Evolutionary conservation across 495 filamentous ascomycete genomes (phyloP).

Genomic region (Lasiosphaeriaceae sp.): DNA sequence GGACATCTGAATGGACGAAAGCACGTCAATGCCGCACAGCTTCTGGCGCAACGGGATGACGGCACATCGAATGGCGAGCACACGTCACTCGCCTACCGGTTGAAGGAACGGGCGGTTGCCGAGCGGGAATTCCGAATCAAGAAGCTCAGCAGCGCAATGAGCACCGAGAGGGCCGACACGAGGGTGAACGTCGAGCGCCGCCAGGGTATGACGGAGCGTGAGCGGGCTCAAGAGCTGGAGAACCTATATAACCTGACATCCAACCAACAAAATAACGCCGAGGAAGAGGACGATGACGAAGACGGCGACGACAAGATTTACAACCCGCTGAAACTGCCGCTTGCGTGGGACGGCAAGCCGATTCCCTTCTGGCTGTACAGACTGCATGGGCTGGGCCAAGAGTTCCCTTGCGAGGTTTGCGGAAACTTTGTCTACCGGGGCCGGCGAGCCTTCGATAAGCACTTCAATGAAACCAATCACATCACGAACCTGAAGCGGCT

Average conservation of each 20-base stretch:
- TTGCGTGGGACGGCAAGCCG: constrained; percentile 97
- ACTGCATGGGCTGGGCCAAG: constrained; percentile 89
- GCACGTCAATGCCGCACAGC: constrained; percentile 77
- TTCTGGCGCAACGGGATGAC: constrained; percentile 36
- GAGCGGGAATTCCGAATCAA: constrained; percentile 82
- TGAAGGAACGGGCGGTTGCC: constrained; percentile 89
- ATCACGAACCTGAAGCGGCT: constrained; percentile 90
- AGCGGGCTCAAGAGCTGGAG: constrained; percentile 86
- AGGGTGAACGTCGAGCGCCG: constrained; percentile 88
- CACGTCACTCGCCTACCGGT: constrained; percentile 42
- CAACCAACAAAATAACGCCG: constrained; percentile 25
- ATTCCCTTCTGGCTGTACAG: constrained; percentile 99
- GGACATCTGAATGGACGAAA: constrained; percentile 86
- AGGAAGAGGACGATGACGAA: constrained; percentile 46
- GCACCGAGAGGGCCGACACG: constrained; percentile 76
- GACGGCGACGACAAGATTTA: constrained; percentile 82
- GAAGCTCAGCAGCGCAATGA: constrained; percentile 70
- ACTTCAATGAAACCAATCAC: constrained; percentile 90
- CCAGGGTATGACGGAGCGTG: constrained; percentile 93
- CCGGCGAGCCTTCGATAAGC: constrained; percentile 92
- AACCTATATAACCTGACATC: constrained; percentile 66
- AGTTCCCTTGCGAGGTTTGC: constrained; percentile 94
- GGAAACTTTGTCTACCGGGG: constrained; percentile 98
- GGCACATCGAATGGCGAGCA: constrained; percentile 24
- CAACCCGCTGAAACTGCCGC: constrained; percentile 91